A percentile compares a stretch with the other conserved stretches of the same genome.
These are phyloP conservation scores for Coniophora puteana DNA, from an alignment of 1,284 basidiomycete species.

Conservation along the genomic window DNA sequence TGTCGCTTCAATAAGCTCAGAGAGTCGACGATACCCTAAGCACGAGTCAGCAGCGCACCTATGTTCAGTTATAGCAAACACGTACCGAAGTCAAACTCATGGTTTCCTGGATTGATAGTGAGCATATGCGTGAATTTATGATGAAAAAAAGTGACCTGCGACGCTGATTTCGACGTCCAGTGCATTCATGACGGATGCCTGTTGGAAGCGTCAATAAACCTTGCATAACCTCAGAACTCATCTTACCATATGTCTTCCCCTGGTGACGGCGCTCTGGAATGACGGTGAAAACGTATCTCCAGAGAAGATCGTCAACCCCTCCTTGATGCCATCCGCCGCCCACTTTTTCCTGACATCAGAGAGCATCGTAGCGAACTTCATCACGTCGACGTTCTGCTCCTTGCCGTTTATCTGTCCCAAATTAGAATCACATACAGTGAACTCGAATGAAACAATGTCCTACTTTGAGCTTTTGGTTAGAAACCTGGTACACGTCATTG, in stretches of 20 bases:
- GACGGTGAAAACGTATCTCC: conserved; percentile 16
- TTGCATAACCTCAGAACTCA: neutral
- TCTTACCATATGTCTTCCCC: conserved; percentile 14
- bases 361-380: conserved; percentile 14
- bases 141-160: neutral
- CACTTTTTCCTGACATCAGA: conserved; percentile 10
- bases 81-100: too few relatives aligned
- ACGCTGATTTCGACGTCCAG: neutral
- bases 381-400: conserved; percentile 13
- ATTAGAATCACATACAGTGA: neutral
- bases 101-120: too few relatives aligned
- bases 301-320: conserved; percentile 13
- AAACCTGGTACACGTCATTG: conserved; percentile 18
- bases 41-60: neutral
- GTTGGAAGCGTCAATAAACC: neutral
- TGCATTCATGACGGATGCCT: neutral
- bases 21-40: conserved; percentile 52
- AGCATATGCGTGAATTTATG: neutral
- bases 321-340: conserved; percentile 1
- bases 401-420: conserved; percentile 5
- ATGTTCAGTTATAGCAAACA: neutral
- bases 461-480: conserved; percentile 9
- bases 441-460: neutral
- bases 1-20: conserved; percentile 59
- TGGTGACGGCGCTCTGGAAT: conserved; percentile 12